Percentiles rank a stretch among this genome's conserved stretches.
These are phyloP conservation scores for Leucocoprinus sp. DNA, from an alignment of 768 basidiomycete genomes.

Conservation along the genomic window DNA sequence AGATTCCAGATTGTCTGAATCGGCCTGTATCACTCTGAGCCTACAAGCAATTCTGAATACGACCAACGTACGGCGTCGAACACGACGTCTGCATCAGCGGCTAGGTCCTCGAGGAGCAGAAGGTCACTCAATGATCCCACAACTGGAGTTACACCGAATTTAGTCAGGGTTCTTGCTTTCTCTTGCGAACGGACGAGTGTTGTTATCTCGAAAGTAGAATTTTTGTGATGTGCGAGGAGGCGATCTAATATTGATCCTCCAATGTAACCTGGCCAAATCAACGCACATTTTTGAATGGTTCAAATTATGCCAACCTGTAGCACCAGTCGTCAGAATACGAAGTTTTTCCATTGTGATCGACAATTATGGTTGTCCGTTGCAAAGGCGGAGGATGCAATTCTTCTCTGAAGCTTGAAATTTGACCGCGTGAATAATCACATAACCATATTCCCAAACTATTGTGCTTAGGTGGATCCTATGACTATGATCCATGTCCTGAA, in stretches of 20 bases:
- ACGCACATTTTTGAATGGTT: too few species aligned
- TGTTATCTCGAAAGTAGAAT: slow-evolving; percentile 28
- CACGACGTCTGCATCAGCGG: slow-evolving; percentile 36
- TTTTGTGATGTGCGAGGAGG: slow-evolving; percentile 30
- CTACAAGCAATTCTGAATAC: not conserved
- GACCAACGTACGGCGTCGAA: slow-evolving; percentile 20
- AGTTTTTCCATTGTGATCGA: slow-evolving; percentile 15
- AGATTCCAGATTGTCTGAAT: slow-evolving; percentile 37
- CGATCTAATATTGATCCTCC: slow-evolving; percentile 38
- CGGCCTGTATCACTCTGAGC: slow-evolving; percentile 25
- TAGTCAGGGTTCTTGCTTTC: slow-evolving; percentile 34
- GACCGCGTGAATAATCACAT: too few species aligned
- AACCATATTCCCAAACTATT: too few species aligned
- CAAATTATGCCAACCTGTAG: slow-evolving; percentile 35
- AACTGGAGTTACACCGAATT: slow-evolving; percentile 27
- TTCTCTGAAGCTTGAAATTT: too few species aligned
- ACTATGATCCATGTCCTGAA: too few species aligned
- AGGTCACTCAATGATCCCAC: slow-evolving; percentile 40
- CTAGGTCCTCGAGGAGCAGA: slow-evolving; percentile 32
- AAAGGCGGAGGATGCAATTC: too few species aligned
- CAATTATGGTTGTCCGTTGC: not conserved
- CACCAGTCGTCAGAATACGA: slow-evolving; percentile 33
- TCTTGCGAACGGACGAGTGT: slow-evolving; percentile 36
- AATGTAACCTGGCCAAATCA: slow-evolving; percentile 32
- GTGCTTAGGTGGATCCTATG: too few species aligned